Percentiles rank a stretch among this genome's conserved stretches.
Conservation (phyloP, 1,139 yeast genomes). For the Pneumocystis wakefieldiae region DNA sequence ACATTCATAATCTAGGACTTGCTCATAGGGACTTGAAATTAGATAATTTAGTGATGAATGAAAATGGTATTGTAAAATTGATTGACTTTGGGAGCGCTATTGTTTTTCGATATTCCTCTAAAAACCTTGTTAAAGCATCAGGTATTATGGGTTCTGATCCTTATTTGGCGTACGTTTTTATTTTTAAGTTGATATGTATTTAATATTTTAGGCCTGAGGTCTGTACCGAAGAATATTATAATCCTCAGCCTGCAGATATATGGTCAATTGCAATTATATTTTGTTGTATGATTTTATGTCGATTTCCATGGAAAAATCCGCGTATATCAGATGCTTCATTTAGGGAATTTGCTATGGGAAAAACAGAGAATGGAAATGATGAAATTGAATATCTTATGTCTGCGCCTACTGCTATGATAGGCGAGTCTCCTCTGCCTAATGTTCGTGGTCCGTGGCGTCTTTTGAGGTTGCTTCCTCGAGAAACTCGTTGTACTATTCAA, state of each 20-base stretch:
- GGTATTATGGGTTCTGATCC: conserved; percentile 98
- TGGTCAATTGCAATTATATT: conserved; percentile 94
- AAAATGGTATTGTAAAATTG: conserved; percentile 71
- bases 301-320: conserved; percentile 97
- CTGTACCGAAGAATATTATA: conserved; percentile 52
- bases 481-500: conserved; percentile 62
- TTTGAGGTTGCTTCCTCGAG: conserved; percentile 72
- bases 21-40: conserved; percentile 92
- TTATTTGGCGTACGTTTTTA: conserved; percentile 44
- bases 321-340: conserved; percentile 74
- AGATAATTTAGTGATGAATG: conserved; percentile 84
- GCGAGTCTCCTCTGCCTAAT: conserved; percentile 17
- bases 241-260: conserved; percentile 84
- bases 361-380: conserved; percentile 11
- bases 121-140: conserved; percentile 62
- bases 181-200: not conserved
- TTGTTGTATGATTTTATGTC: conserved; percentile 85
- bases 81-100: conserved; percentile 96
- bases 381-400: not conserved
- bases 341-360: conserved; percentile 42
- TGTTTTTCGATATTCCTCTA: conserved; percentile 84
- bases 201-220: conserved; percentile 51
- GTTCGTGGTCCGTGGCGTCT: conserved; percentile 72
- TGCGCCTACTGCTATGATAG: conserved; percentile 1
- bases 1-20: conserved; percentile 71